Evolutionary conservation across 2,329 filamentous ascomycete species (phyloP), one percentile per base, ranked within the genome.

Genomic region (Alternaria brassicicola): DNA sequence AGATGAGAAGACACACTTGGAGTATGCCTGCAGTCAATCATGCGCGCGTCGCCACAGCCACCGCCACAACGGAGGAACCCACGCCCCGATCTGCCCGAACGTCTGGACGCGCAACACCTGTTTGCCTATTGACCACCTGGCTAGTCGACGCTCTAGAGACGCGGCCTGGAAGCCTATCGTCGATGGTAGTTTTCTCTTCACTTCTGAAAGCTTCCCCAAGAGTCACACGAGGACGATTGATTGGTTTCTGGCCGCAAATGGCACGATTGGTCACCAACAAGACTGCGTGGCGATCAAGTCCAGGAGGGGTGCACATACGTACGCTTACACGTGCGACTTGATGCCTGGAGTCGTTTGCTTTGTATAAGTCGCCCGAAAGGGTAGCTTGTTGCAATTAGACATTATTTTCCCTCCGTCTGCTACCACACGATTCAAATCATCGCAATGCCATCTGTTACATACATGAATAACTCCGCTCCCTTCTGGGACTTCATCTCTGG

Each of bases 401-500:
- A 36, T 30, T 42, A 50, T 41, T 52, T 57, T 63, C 46, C 36
- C 52, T 50, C 31, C 36, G 48, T 54, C 49, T 28, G 60, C 49
- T 42, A 55, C 17, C 41, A 36, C 51, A 64, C 47, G 4, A 49
- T 7, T 42, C 28, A 46, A 26, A 39, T 31, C 21, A 63, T 55
- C 36, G 64, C 61, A 56, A 86, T 86, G 83, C 80, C 84, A 69
- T 82, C 82, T 53, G 75, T 85, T 59, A 78, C 80, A 57, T 82
- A 84, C 69, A 80, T 84, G 76, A 84, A 85, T 57, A 78, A 81
- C 54, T 79, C 79, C 4, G 78, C 80, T 66, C 81, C 83, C 50
- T 84, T 86, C 70, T 86, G 84, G 84, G 83, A 86, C 70, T 84
- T 83, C 59, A 65, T 86, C 52, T 78, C 81, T 51, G 77, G 74